phyloP scores from a whole-genome alignment of 352 stramenopile genomes.

The Globisporangium nunn region DNA sequence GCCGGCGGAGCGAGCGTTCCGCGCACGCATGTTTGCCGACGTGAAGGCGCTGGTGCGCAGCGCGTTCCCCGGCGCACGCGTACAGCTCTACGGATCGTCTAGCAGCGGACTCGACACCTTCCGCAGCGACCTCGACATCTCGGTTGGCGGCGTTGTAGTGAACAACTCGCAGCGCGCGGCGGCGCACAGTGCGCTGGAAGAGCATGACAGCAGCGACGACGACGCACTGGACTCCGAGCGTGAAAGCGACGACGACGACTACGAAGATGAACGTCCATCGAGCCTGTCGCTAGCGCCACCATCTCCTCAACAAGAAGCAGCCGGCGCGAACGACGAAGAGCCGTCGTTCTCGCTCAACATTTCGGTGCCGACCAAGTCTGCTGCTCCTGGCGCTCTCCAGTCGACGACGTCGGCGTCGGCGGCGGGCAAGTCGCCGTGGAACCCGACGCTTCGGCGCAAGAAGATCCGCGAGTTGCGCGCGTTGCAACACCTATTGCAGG shows the following conservation, averaged over 20 bases:
- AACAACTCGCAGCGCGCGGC: conserved; percentile 14
- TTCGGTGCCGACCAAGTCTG: conserved; percentile 18
- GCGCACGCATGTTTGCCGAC: conserved; percentile 33
- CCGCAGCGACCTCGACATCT: conserved; percentile 68
- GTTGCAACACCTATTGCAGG: conserved; percentile 44
- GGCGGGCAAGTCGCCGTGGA: conserved; percentile 57
- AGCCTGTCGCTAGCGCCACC: not conserved
- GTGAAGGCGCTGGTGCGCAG: conserved; percentile 31
- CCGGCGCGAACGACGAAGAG: conserved; percentile 21
- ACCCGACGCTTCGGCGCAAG: conserved; percentile 45
- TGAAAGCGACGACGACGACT: conserved; percentile 2
- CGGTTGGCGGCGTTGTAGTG: conserved; percentile 44
- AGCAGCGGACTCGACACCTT: conserved; percentile 68
- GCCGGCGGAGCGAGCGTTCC: conserved; percentile 28
- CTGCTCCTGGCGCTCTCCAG: not conserved
- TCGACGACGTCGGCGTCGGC: not conserved
- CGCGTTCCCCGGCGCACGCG: conserved; percentile 31
- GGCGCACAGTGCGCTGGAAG: conserved; percentile 4
- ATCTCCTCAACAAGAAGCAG: not conserved
- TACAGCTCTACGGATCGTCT: conserved; percentile 67
- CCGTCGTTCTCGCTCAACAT: conserved; percentile 63
- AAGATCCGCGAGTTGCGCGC: conserved; percentile 50
- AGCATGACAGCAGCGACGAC: not conserved
- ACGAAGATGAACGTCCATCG: conserved; percentile 10
- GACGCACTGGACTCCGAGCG: conserved; percentile 9